Percentiles rank a stretch among this genome's conserved stretches.
phyloP scores from a whole-genome alignment of 73 alveolate genomes.

The Paramecium pentaurelia region DNA sequence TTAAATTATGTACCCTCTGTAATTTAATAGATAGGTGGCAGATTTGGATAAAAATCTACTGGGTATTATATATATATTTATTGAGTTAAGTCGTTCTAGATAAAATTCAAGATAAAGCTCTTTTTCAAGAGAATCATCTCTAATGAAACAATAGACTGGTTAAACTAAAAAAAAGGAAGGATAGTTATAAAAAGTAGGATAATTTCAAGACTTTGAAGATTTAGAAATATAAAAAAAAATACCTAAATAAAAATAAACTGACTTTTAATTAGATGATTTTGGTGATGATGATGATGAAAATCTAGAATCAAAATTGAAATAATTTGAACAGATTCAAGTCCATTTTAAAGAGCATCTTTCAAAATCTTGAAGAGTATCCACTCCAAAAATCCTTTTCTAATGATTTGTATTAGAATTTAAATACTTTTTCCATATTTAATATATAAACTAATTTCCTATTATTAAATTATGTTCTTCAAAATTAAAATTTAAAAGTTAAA shows the following conservation, averaged over 20 bases:
- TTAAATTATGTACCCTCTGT: constrained; percentile 23
- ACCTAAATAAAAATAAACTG: neutral
- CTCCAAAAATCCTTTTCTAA: neutral
- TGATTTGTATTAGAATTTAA: neutral
- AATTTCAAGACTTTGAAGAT: neutral
- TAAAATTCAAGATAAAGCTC: constrained; percentile 7
- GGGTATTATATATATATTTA: constrained; percentile 30
- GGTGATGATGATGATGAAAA: neutral
- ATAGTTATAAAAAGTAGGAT: neutral
- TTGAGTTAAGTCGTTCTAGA: neutral
- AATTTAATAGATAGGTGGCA: neutral
- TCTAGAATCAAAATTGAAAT: neutral
- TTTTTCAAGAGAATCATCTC: neutral
- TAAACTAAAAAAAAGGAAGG: neutral
- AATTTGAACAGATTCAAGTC: neutral
- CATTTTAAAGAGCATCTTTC: neutral
- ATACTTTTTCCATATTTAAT: neutral
- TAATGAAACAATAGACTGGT: neutral
- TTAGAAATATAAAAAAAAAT: neutral
- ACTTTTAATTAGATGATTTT: neutral
- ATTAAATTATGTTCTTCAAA: too few relatives aligned
- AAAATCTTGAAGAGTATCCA: neutral
- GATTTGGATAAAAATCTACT: neutral
- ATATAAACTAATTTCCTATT: too few relatives aligned
- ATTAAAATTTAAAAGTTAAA: too few relatives aligned